A percentile compares a stretch with the other conserved stretches of the same genome.
These are phyloP conservation scores for Postia placenta DNA, from an alignment of 768 basidiomycete species.

Conservation along the genomic window DNA sequence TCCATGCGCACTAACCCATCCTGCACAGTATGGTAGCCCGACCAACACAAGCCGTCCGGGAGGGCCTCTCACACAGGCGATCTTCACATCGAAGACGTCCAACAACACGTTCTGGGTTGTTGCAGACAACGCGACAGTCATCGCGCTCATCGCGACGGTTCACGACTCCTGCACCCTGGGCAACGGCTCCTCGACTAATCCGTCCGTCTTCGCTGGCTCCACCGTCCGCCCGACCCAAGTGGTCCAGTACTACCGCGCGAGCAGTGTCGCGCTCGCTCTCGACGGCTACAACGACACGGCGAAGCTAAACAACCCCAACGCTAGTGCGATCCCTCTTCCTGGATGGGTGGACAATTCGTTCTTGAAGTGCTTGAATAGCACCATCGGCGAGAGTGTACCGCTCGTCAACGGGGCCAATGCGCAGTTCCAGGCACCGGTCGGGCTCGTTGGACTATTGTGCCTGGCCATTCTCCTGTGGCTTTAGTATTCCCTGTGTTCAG, in stretches of 20 bases:
- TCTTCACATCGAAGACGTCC: slow-evolving; percentile 22
- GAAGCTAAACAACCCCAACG: slow-evolving; percentile 29
- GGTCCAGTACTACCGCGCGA: slow-evolving; percentile 61
- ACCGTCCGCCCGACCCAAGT: slow-evolving; percentile 21
- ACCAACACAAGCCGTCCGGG: slow-evolving; percentile 31
- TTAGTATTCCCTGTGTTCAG: too few species aligned
- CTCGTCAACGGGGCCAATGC: slow-evolving; percentile 24
- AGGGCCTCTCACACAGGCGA: slow-evolving; percentile 23
- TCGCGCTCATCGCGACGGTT: slow-evolving; percentile 25
- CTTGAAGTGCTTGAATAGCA: slow-evolving; percentile 53
- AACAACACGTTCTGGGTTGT: slow-evolving; percentile 28
- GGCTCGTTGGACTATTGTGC: neutral
- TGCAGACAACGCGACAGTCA: slow-evolving; percentile 28
- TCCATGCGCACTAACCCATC: neutral
- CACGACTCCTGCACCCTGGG: slow-evolving; percentile 23
- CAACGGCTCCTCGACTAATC: slow-evolving; percentile 19
- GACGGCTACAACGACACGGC: slow-evolving; percentile 66
- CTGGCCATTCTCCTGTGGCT: too few species aligned
- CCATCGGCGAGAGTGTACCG: slow-evolving; percentile 53
- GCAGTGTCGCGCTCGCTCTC: slow-evolving; percentile 53
- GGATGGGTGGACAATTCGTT: slow-evolving; percentile 40
- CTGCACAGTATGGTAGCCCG: slow-evolving; percentile 27
- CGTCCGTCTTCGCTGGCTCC: slow-evolving; percentile 26
- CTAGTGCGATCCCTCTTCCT: slow-evolving; percentile 46
- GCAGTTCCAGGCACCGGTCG: neutral